Conservation (phyloP, 805 yeast genomes). For the Priceomyces carsonii region DNA sequence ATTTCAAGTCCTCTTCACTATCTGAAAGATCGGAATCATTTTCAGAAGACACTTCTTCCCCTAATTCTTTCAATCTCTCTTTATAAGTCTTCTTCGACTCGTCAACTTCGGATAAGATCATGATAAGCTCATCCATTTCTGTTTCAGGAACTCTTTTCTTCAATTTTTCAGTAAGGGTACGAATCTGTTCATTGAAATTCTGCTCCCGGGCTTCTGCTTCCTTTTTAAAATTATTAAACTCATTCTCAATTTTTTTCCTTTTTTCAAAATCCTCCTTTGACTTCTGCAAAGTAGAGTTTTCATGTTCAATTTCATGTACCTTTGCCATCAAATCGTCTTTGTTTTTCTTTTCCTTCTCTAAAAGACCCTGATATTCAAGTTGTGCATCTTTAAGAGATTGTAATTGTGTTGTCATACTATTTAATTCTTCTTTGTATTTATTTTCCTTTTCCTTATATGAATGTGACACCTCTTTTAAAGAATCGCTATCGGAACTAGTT, state of each 20-base stretch:
- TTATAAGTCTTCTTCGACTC: conserved; percentile 64
- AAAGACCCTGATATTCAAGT: too few species aligned
- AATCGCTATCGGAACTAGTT: too few species aligned
- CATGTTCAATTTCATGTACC: too few species aligned
- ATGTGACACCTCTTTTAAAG: too few species aligned
- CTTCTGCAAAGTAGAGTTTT: neutral
- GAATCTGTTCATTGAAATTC: conserved; percentile 7
- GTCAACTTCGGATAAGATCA: conserved; percentile 75
- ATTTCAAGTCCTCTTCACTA: too few species aligned
- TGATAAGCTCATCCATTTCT: conserved; percentile 73
- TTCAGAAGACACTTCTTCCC: conserved; percentile 67
- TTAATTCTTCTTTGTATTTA: neutral
- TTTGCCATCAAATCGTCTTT: too few species aligned
- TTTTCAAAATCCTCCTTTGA: conserved; percentile 10
- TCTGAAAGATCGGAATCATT: conserved; percentile 68
- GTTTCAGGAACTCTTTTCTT: conserved; percentile 42
- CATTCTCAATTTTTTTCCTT: conserved; percentile 4
- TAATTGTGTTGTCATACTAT: neutral
- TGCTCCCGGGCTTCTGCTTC: conserved; percentile 7
- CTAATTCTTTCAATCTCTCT: conserved; percentile 48
- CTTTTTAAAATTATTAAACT: conserved; percentile 7
- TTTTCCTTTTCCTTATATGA: too few species aligned
- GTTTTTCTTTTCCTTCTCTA: too few species aligned
- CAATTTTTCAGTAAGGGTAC: conserved; percentile 6
- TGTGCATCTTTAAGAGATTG: too few species aligned